Evolutionary conservation across 2,329 filamentous ascomycete species (phyloP).

Genomic region (Penicillium corylophilum): DNA sequence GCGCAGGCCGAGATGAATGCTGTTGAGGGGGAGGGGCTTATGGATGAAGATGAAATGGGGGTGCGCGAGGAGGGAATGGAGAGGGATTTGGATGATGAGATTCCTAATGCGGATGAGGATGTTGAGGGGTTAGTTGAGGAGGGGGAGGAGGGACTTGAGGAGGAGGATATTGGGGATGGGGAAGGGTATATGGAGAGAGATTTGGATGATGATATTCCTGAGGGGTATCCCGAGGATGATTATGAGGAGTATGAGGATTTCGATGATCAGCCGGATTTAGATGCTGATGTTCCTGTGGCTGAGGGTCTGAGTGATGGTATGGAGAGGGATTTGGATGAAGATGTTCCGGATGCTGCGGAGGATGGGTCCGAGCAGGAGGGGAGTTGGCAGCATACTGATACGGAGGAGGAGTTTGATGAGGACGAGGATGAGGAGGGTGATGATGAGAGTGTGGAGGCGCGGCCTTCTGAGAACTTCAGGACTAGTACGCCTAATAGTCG

Average conservation of each 20-base stretch:
- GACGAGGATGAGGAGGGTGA: slow-evolving; percentile 34
- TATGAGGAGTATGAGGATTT: slow-evolving; percentile 45
- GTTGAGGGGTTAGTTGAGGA: slow-evolving; percentile 40
- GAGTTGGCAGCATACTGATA: slow-evolving; percentile 76
- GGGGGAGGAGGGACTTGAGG: slow-evolving; percentile 48
- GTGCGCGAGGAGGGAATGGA: slow-evolving; percentile 31
- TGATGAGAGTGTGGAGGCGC: slow-evolving; percentile 23
- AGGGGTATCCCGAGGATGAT: slow-evolving; percentile 52
- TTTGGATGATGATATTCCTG: slow-evolving; percentile 72
- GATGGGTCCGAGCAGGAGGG: slow-evolving; percentile 48
- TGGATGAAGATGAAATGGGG: slow-evolving; percentile 40
- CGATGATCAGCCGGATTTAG: slow-evolving; percentile 47
- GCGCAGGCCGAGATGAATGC: slow-evolving; percentile 70
- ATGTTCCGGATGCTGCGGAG: slow-evolving; percentile 62
- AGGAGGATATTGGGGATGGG: slow-evolving; percentile 56
- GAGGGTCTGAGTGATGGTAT: slow-evolving; percentile 57
- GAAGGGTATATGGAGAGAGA: slow-evolving; percentile 56
- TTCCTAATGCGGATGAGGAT: slow-evolving; percentile 45
- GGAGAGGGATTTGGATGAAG: slow-evolving; percentile 69
- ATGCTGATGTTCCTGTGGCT: slow-evolving; percentile 63
- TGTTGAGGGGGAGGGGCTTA: slow-evolving; percentile 48
- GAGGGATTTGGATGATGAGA: slow-evolving; percentile 48
- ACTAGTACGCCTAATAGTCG: slow-evolving; percentile 37
- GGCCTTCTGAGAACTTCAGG: slow-evolving; percentile 29
- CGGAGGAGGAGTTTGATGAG: slow-evolving; percentile 61